Percentiles rank a stretch among this genome's conserved stretches.
Evolutionary conservation across 179 eudicot genomes (phyloP).

Genomic region (Vitellaria paradoxa): DNA sequence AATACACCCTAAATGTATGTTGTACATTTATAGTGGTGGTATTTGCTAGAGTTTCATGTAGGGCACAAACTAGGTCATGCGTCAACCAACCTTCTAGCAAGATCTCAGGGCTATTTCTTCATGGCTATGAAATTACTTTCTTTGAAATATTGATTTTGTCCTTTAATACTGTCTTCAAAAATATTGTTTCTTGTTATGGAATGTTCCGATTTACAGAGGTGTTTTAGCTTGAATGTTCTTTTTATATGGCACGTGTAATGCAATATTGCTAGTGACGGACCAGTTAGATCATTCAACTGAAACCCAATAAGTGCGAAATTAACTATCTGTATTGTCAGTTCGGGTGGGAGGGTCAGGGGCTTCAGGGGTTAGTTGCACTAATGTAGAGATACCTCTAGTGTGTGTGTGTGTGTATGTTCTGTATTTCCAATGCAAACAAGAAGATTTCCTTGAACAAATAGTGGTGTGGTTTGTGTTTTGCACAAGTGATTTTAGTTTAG

Average conservation of each 20-base stretch:
- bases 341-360: too few species aligned
- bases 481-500: background rate
- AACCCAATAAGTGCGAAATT: background rate
- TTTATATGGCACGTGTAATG: background rate
- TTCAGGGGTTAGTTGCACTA: too few species aligned
- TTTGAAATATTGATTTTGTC: background rate
- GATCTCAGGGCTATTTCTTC: background rate
- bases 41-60: background rate
- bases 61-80: background rate
- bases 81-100: background rate
- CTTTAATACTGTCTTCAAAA: background rate
- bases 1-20: too few species aligned
- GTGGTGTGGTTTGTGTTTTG: background rate
- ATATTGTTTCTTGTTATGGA: background rate
- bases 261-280: background rate
- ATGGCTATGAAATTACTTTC: background rate
- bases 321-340: background rate
- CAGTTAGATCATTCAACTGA: background rate
- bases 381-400: too few species aligned
- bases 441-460: background rate
- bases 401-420: too few species aligned
- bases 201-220: background rate
- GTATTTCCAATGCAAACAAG: background rate
- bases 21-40: too few species aligned
- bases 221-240: background rate